Conservation (phyloP, 176 grass and related monocot genomes). For the Cocos nucifera region DNA sequence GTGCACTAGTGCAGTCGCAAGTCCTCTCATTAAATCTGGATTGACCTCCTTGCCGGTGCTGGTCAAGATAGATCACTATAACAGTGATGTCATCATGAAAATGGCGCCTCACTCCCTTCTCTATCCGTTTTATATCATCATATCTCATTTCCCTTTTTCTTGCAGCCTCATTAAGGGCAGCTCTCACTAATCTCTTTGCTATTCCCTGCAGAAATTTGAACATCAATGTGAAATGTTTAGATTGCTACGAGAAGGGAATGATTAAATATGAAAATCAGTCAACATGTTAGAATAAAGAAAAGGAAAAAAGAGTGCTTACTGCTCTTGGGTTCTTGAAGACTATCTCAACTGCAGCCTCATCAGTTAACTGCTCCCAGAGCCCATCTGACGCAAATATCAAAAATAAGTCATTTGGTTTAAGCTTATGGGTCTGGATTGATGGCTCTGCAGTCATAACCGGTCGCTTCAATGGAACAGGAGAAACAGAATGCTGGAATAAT, state of each 20-base stretch:
- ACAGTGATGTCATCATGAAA: constrained; percentile 65
- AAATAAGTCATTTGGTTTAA: constrained; percentile 16
- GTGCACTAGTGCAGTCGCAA: constrained; percentile 12
- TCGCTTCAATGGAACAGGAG: constrained; percentile 5
- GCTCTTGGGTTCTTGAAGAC: constrained; percentile 15
- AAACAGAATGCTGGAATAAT: constrained; percentile 1
- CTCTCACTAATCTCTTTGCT: constrained; percentile 44
- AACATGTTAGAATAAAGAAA: background rate
- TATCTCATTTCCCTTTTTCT: constrained; percentile 55
- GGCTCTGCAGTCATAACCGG: constrained; percentile 19
- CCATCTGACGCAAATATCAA: constrained; percentile 26
- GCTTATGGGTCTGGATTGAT: constrained; percentile 6
- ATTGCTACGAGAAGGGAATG: too few species aligned
- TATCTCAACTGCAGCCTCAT: constrained; percentile 13
- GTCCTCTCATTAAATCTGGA: background rate
- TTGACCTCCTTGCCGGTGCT: background rate
- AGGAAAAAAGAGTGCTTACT: background rate
- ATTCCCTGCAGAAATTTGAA: constrained; percentile 26
- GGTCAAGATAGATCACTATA: constrained; percentile 34
- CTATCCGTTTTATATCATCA: constrained; percentile 38
- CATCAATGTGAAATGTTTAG: too few species aligned
- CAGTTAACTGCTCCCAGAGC: constrained; percentile 22
- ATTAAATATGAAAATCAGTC: too few species aligned
- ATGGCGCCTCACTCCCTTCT: constrained; percentile 49
- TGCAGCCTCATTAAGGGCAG: constrained; percentile 47